A percentile compares a stretch with the other conserved stretches of the same genome.
phyloP scores from a whole-genome alignment of 2,329 filamentous ascomycete genomes.

The Fusarium sarcochroum region DNA sequence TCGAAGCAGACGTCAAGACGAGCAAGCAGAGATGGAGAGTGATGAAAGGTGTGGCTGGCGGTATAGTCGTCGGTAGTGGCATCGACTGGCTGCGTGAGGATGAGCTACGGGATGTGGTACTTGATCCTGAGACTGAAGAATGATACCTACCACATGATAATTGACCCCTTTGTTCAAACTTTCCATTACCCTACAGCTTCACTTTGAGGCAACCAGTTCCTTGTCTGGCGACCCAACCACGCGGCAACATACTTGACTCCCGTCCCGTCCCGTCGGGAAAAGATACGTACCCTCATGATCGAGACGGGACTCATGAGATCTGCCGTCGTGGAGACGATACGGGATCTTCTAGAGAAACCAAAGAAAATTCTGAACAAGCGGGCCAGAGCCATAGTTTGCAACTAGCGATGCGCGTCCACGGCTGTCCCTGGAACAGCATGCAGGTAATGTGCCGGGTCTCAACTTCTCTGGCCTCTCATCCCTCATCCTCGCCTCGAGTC shows the following conservation, averaged over 20 bases:
- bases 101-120: slow-evolving; percentile 76
- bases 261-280: slow-evolving; percentile 26
- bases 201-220: background rate
- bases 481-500: slow-evolving; percentile 14
- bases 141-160: slow-evolving; percentile 26
- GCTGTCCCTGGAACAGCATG: slow-evolving; percentile 37
- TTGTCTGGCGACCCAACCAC: slow-evolving; percentile 2
- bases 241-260: slow-evolving; percentile 4
- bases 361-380: slow-evolving; percentile 10
- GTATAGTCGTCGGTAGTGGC: slow-evolving; percentile 84
- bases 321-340: slow-evolving; percentile 20
- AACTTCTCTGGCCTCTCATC: slow-evolving; percentile 16
- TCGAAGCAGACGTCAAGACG: slow-evolving; percentile 71
- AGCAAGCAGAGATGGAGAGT: slow-evolving; percentile 79
- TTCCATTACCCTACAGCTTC: background rate
- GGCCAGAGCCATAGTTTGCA: slow-evolving; percentile 20
- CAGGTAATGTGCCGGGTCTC: slow-evolving; percentile 42
- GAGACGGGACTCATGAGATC: slow-evolving; percentile 12
- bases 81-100: slow-evolving; percentile 84
- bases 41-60: slow-evolving; percentile 84
- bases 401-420: slow-evolving; percentile 36
- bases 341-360: slow-evolving; percentile 7
- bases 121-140: slow-evolving; percentile 72
- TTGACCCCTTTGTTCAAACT: background rate
- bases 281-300: slow-evolving; percentile 34